Evolutionary conservation across 768 basidiomycete species (phyloP).

Genomic region (Podaxis sp.): DNA sequence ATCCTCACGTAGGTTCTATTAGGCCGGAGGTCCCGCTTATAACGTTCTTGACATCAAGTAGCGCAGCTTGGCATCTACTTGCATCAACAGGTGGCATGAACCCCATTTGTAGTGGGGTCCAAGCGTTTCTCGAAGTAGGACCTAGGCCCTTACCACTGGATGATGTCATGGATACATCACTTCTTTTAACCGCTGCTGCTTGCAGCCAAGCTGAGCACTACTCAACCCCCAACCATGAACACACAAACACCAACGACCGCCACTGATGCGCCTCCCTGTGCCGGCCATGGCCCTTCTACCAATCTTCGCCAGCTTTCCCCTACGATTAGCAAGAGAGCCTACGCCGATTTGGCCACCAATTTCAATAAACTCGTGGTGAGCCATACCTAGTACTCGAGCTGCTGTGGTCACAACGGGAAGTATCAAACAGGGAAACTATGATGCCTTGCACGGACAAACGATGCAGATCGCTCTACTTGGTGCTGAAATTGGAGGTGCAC

Average conservation of each 20-base stretch:
- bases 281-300: neutral
- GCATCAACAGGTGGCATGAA: no score
- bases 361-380: constrained; percentile 13
- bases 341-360: constrained; percentile 2
- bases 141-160: no score
- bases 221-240: neutral
- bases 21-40: no score
- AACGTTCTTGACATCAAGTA: no score
- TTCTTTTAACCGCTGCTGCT: neutral
- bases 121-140: no score
- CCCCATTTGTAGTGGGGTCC: no score
- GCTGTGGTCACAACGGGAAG: no score
- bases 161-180: neutral
- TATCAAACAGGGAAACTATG: constrained; percentile 35
- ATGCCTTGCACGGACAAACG: constrained; percentile 40
- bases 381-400: neutral
- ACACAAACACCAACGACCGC: neutral
- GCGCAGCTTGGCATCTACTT: no score
- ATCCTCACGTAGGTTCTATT: no score
- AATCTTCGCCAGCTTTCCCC: neutral
- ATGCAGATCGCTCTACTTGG: constrained; percentile 36
- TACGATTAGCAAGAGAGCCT: neutral
- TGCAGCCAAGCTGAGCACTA: neutral
- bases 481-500: constrained; percentile 32
- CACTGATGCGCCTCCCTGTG: neutral